These are phyloP conservation scores for Ceratocystis smalleyi DNA, from an alignment of 2,329 filamentous ascomycete species.

Conservation along the genomic window DNA sequence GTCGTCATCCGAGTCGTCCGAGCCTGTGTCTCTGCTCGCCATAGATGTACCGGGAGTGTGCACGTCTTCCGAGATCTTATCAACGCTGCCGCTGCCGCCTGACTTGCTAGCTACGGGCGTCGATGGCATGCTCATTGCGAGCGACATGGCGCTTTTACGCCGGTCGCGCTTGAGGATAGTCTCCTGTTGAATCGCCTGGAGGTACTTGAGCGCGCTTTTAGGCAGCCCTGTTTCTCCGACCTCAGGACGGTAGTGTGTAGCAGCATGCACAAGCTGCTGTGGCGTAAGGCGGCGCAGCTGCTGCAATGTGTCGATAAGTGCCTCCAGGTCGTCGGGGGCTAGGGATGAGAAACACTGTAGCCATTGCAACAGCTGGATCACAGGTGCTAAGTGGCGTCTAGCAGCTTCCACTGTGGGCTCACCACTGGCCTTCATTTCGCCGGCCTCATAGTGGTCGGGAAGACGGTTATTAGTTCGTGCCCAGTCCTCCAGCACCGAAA, in stretches of 20 bases:
- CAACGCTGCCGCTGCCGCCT: constrained; percentile 23
- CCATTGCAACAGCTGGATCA: constrained; percentile 93
- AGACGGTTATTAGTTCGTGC: constrained; percentile 82
- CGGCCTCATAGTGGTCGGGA: constrained; percentile 88
- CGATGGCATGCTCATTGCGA: constrained; percentile 29
- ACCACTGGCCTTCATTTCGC: constrained; percentile 68
- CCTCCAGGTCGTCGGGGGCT: constrained; percentile 69
- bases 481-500: constrained; percentile 92
- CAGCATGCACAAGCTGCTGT: constrained; percentile 79
- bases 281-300: constrained; percentile 74
- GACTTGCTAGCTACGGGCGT: constrained; percentile 29
- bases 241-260: constrained; percentile 84
- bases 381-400: constrained; percentile 68
- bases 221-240: constrained; percentile 86
- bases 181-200: constrained; percentile 65
- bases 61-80: constrained; percentile 22
- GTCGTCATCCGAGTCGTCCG: constrained; percentile 36
- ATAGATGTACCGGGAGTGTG: constrained; percentile 15
- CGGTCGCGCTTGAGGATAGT: constrained; percentile 44
- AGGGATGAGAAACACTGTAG: constrained; percentile 93
- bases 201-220: constrained; percentile 76
- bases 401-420: constrained; percentile 78
- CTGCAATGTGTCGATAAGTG: constrained; percentile 72
- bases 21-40: constrained; percentile 18
- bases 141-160: constrained; percentile 32